Base-by-base conservation (phyloP, 176 grass and related monocot genomes). In the Raddia guianensis region DNA sequence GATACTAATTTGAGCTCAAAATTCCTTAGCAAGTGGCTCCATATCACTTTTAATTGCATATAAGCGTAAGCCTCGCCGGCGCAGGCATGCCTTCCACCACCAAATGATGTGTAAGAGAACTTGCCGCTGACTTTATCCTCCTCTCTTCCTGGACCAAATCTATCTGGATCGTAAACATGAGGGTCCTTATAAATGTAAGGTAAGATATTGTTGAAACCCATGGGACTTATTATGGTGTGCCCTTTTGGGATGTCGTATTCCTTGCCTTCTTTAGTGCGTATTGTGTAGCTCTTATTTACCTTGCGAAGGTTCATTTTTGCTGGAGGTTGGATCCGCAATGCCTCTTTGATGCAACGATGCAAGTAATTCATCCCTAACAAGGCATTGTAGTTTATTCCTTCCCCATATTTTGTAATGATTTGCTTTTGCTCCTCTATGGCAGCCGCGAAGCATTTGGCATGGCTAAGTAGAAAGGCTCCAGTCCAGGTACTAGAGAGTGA, bases 401-500 rank as follows among this genome's bases (percentile, higher is more conserved):
- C 54, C 4, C 2, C 54, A 2, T 21, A 3, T 1, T 27, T 11
- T 8, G 21, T 1, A 2, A 12, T 33, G 9, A 7, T 63, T 11
- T 35, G 4, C 61, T 63, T 12, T 13, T 35, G 61, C 61, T 63
- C 61, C 5, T 35, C 12, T 12, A 63, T 27, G 12, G 12, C 33
- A 5, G 61, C 61, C 2, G 11, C 9, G 0, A 63, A 12, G 33
- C 34, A 12, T 2, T 34, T 37, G 4, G 32, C 12, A 13, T 63
- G 4, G 33, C 32, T 13, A 32, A 63, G 61, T 12, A 63, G 61
- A 75, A 80, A 76, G 11, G 70, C 69, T 7, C 84, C 83, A 1
- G 76, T 90, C 85, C 76, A 91, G 13, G 73, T 76, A 9, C 63
- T 78, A 3, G 76, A 52, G 7, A 14, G 61, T n/a, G 75, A 79